These are phyloP conservation scores for Kazachstania africana DNA, from an alignment of 805 yeast species.

Conservation along the genomic window DNA sequence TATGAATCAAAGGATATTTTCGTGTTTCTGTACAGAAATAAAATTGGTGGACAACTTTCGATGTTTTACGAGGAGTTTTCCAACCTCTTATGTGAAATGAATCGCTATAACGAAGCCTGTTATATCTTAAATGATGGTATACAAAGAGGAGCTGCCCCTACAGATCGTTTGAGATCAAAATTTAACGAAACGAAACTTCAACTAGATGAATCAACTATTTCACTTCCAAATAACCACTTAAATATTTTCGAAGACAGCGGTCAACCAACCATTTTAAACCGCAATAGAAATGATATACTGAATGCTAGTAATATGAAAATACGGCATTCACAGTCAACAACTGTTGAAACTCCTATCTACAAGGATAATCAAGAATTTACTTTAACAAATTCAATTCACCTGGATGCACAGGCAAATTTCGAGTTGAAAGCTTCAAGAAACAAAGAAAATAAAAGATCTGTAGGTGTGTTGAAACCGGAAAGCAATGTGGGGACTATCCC, in stretches of 20 bases:
- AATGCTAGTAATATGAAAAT: no score
- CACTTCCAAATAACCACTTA: no score
- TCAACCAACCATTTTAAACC: no score
- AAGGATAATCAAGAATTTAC: no score
- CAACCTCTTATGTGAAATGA: conserved; percentile 17
- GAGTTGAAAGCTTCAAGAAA: not conserved
- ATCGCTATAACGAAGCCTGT: conserved; percentile 12
- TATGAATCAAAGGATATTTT: conserved; percentile 66
- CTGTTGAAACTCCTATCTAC: no score
- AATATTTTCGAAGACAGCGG: no score
- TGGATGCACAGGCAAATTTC: not conserved
- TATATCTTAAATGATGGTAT: conserved; percentile 24
- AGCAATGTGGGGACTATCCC: not conserved
- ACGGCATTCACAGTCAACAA: no score
- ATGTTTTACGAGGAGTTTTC: conserved; percentile 73
- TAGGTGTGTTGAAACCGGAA: conserved; percentile 2
- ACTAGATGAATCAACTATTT: no score
- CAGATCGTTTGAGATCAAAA: not conserved
- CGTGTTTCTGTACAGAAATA: conserved; percentile 56
- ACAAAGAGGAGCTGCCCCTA: conserved; percentile 52
- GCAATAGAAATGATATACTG: no score
- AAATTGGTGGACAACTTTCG: conserved; percentile 57
- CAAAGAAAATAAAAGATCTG: conserved; percentile 3
- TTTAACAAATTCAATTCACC: no score
- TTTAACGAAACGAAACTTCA: no score